Evolutionary conservation across 768 basidiomycete species (phyloP), one percentile per base, ranked within the genome.

Genomic region (Antrodiella citrinella): DNA sequence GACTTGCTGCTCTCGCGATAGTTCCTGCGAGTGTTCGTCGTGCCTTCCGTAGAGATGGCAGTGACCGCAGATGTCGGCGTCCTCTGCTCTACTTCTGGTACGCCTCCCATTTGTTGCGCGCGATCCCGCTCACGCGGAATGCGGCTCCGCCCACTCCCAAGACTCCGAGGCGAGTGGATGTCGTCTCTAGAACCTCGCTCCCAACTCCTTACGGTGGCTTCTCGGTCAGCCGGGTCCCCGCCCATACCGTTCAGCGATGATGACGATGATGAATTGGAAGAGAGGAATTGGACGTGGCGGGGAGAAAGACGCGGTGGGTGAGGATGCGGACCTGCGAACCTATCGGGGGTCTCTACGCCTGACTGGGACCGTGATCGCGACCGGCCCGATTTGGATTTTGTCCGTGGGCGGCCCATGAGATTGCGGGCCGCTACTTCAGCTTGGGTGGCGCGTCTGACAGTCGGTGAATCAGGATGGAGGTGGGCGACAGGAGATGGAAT

Each of bases 261-360:
- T 4, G 62, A 65, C 13, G 72, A 72, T 13, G 69, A 68, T 5
- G 62, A 7, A 53, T 59, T 49, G 2, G 54, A 51, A 20, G 60
- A 52, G 0, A 58, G 53, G 60, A 78, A 80, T 50, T 70, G 75
- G 24, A 83, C 77, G 60, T 80, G 80, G 24, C 75, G 72, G 22
- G 73, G 67, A 7, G 74, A 72, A 22, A 65, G 26, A 44, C 52
- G 55, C 4, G 72, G 78, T 5, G 76, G 74, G 57, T 72, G 76
- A 23, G 77, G 79, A 19, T 70, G 62, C 24, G 73, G 74, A 35
- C 71, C 72, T 11, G 74, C 76, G 60, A 76, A 83, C 44, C 81
- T 74, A 62, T 74, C 76, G 3, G 81, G 82, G 15, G 81, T 81
- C 55, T 81, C 77, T 20, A 85, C 75, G 20, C 84, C 83, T 30